These are phyloP conservation scores for Suillus clintonianus DNA, from an alignment of 768 basidiomycete species.

Conservation along the genomic window DNA sequence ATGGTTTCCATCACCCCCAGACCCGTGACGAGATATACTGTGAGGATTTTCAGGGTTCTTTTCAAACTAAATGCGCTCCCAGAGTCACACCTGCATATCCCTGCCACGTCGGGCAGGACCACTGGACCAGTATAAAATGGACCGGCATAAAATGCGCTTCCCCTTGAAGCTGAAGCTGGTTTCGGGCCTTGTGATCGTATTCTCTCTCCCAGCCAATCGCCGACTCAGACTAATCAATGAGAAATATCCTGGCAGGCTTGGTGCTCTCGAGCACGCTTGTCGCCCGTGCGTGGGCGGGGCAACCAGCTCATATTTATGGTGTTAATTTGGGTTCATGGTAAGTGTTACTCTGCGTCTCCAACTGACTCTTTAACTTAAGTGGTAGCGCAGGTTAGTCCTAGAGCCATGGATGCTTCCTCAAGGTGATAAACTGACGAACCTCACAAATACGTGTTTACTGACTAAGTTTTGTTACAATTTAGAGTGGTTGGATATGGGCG, in stretches of 20 bases:
- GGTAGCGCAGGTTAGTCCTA: conserved; percentile 60
- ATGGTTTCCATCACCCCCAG: neutral
- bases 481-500: conserved; percentile 81
- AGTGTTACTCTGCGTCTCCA: conserved; percentile 6
- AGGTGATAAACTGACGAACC: conserved; percentile 36
- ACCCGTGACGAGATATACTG: neutral
- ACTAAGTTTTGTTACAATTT: neutral
- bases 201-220: neutral
- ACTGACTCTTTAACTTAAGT: conserved; percentile 3
- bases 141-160: neutral
- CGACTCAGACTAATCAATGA: conserved; percentile 15
- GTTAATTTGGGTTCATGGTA: conserved; percentile 73
- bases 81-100: neutral
- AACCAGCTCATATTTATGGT: conserved; percentile 57
- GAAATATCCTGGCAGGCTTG: conserved; percentile 10
- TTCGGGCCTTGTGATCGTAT: neutral
- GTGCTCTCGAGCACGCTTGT: conserved; percentile 18
- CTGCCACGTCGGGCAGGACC: neutral
- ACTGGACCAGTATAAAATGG: neutral
- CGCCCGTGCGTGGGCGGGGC: conserved; percentile 19
- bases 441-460: neutral
- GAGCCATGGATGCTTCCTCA: conserved; percentile 85
- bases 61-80: neutral
- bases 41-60: no score
- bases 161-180: neutral